phyloP scores from a whole-genome alignment of 169 alveolate species.

The Cytauxzoon felis region DNA sequence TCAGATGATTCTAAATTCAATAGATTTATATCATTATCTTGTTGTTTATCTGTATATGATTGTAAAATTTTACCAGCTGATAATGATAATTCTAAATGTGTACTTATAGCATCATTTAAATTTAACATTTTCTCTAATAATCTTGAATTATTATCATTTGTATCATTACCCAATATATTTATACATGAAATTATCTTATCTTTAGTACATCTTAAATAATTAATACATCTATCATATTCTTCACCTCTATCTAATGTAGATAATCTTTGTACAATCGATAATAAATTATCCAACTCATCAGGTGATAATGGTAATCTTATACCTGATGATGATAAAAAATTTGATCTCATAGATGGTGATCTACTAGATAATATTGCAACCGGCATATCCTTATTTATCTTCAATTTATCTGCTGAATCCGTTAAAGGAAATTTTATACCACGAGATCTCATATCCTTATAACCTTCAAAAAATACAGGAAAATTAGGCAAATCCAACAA shows the following conservation, averaged over 20 bases:
- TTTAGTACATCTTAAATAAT: conserved; percentile 11
- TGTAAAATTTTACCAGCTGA: no score
- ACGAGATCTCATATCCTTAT: conserved; percentile 63
- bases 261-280: conserved; percentile 15
- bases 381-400: neutral
- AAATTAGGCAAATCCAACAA: conserved; percentile 63
- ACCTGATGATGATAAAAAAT: neutral
- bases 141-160: conserved; percentile 11
- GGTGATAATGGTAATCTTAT: conserved; percentile 18
- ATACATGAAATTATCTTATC: conserved; percentile 20
- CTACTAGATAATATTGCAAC: no score
- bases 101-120: conserved; percentile 59
- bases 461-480: conserved; percentile 65
- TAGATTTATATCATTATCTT: no score
- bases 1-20: no score
- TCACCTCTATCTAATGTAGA: conserved; percentile 3
- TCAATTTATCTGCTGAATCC: conserved; percentile 1
- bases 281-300: conserved; percentile 32
- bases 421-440: conserved; percentile 64
- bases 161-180: conserved; percentile 26
- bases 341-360: no score
- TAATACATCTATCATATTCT: conserved; percentile 9
- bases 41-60: no score
- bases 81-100: no score
- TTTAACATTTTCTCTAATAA: conserved; percentile 36